A percentile compares a stretch with the other conserved stretches of the same genome.
Evolutionary conservation across 2,329 filamentous ascomycete species (phyloP).

Genomic region (Penicillium brevicompactum): DNA sequence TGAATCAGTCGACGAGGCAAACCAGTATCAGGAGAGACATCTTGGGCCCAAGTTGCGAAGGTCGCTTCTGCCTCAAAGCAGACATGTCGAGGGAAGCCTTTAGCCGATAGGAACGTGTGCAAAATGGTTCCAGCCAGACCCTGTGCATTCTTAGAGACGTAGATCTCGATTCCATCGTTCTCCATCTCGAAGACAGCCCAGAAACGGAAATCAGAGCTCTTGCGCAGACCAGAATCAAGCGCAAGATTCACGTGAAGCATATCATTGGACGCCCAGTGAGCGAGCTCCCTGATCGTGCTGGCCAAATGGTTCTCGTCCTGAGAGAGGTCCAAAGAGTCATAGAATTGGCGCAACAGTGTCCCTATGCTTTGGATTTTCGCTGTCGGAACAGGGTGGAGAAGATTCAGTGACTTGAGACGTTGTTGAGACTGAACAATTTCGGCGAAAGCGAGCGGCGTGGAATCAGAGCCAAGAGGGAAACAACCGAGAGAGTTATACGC

Average conservation of each 20-base stretch:
- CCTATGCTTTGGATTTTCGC: constrained; percentile 39
- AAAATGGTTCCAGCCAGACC: constrained; percentile 47
- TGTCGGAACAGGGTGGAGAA: constrained; percentile 43
- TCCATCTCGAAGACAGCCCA: constrained; percentile 46
- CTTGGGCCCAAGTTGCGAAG: constrained; percentile 39
- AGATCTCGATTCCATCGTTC: constrained; percentile 40
- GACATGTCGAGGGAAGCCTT: constrained; percentile 40
- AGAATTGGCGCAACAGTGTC: constrained; percentile 33
- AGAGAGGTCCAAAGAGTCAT: constrained; percentile 27
- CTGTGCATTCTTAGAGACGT: constrained; percentile 47
- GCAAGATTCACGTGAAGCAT: constrained; percentile 37
- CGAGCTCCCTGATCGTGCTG: constrained; percentile 34
- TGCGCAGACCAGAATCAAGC: constrained; percentile 46
- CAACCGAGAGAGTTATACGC: constrained; percentile 47
- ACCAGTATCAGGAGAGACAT: constrained; percentile 29
- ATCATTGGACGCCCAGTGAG: constrained; percentile 30
- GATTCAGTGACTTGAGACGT: constrained; percentile 43
- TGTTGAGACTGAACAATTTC: constrained; percentile 50
- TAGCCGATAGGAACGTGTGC: constrained; percentile 50
- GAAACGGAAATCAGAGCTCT: constrained; percentile 39
- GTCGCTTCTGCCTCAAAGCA: constrained; percentile 44
- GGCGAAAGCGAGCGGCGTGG: constrained; percentile 44
- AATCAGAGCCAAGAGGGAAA: constrained; percentile 50
- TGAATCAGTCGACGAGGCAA: constrained; percentile 43
- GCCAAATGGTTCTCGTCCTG: constrained; percentile 24